Evolutionary conservation across 768 basidiomycete genomes (phyloP), one percentile per base, ranked within the genome.

Genomic region (Grammothele lineata): DNA sequence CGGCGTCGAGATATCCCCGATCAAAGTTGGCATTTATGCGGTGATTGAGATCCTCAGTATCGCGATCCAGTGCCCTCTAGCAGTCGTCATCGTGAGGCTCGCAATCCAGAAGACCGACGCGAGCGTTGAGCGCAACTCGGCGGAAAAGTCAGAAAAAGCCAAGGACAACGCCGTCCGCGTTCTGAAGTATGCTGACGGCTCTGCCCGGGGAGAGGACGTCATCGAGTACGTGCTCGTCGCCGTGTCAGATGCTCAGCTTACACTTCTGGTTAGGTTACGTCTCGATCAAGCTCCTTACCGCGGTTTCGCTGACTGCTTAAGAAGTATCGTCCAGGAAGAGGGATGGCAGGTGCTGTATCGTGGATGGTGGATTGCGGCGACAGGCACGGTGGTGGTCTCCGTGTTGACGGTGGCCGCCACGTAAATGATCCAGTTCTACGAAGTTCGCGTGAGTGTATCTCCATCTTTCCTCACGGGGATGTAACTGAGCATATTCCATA

Each of bases 31-130:
- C 45, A 67, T 87, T 24, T 87, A 83, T 58, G 61, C 86, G 18
- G 53, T 70, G 42, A 67, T 87, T 46, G 74, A 81, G 10, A 58
- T 75, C 27, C 53, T 81, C 38, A 79, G 80, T 65, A 80, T 82
- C 2, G 55, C 60, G 12, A 58, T 87, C 46, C 73, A 91, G 10
- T 74, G 86, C 23, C 90, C 90, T 5, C 66, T 92, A 21, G 90
- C 92, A 59, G 88, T 92, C 24, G 83, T 92, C 40, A 65, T 80
- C 12, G 86, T 83, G 12, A 73, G 88, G 40, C 75, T 92, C 5
- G 85, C 88, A 17, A 85, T 92, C 46, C 90, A 92, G 58, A 78
- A 89, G 43, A 92, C 91, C 54, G 88, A 91, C 53, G 80, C 83
- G 6, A 80, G 83, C 14, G 68, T 81, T 4, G 86, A 85, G 45